Evolutionary conservation across 345 rosid genomes (phyloP).

Genomic region (Euclidium syriacum): DNA sequence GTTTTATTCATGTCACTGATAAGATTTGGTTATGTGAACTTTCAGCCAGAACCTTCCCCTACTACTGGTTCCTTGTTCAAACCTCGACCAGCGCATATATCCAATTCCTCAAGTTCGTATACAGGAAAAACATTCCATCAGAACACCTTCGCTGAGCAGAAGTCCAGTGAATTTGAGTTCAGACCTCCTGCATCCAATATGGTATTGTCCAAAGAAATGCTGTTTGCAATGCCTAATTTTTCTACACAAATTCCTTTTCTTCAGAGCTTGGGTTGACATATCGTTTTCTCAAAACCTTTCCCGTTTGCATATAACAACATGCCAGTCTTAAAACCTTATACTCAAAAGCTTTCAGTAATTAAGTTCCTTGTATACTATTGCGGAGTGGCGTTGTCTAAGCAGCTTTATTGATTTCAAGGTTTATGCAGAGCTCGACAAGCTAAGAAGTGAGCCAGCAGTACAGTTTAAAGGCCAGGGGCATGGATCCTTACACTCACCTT

Average conservation of each 20-base stretch:
- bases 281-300: no score
- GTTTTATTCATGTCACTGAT: constrained; percentile 9
- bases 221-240: background rate
- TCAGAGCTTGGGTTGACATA: no score
- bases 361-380: constrained; percentile 3
- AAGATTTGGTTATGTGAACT: background rate
- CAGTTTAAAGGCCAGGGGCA: constrained; percentile 48
- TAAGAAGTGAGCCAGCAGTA: constrained; percentile 44
- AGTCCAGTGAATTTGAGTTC: constrained; percentile 64
- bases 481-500: constrained; percentile 42
- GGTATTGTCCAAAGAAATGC: constrained; percentile 44
- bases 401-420: constrained; percentile 57
- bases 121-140: constrained; percentile 37
- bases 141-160: constrained; percentile 41
- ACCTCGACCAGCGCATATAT: constrained; percentile 32
- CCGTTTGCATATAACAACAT: no score
- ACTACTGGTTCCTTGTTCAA: constrained; percentile 82
- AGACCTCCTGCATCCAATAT: constrained; percentile 60
- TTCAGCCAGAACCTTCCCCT: constrained; percentile 94
- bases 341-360: background rate
- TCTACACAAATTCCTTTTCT: no score
- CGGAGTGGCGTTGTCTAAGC: constrained; percentile 32
- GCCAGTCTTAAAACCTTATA: no score
- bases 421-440: constrained; percentile 60
- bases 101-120: constrained; percentile 34